phyloP scores from a whole-genome alignment of 2,329 filamentous ascomycete species.

The Stachybotrys chartarum region DNA sequence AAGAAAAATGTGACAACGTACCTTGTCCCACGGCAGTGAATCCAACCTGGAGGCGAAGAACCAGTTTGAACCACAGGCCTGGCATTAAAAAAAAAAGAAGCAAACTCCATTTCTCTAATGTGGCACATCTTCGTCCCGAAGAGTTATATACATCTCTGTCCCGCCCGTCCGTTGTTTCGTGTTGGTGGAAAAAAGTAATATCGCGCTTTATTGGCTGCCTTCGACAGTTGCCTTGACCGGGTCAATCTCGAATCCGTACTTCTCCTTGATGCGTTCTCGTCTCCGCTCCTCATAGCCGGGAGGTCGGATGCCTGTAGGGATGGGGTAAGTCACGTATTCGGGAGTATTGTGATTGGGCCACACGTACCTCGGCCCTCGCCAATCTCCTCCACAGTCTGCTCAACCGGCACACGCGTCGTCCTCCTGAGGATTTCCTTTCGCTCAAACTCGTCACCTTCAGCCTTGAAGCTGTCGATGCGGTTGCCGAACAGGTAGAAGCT shows the following conservation, averaged over 20 bases:
- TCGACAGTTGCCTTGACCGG: conserved; percentile 49
- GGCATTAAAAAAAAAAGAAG: conserved; percentile 17
- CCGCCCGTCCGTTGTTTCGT: conserved; percentile 16
- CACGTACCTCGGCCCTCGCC: conserved; percentile 79
- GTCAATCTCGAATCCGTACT: conserved; percentile 80
- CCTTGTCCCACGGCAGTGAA: conserved; percentile 7
- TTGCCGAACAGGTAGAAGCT: conserved; percentile 64
- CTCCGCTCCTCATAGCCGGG: conserved; percentile 82
- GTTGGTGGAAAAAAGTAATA: background rate
- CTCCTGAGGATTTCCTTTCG: conserved; percentile 68
- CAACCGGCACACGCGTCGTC: conserved; percentile 65
- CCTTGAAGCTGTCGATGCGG: conserved; percentile 43
- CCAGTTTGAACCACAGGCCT: conserved; percentile 13
- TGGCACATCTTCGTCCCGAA: conserved; percentile 26
- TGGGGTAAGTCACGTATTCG: background rate
- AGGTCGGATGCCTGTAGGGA: conserved; percentile 61
- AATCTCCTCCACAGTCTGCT: conserved; percentile 73
- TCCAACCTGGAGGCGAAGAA: conserved; percentile 2
- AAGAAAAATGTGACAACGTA: conserved; percentile 11
- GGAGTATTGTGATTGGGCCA: background rate
- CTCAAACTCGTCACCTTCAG: conserved; percentile 62
- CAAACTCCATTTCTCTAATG: conserved; percentile 34
- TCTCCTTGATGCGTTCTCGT: conserved; percentile 72
- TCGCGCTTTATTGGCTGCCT: conserved; percentile 26
- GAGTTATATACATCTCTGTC: conserved; percentile 27